Percentiles rank a stretch among this genome's conserved stretches.
Conservation (phyloP, 139 green algal genomes). For the Pleodorina starrii region DNA sequence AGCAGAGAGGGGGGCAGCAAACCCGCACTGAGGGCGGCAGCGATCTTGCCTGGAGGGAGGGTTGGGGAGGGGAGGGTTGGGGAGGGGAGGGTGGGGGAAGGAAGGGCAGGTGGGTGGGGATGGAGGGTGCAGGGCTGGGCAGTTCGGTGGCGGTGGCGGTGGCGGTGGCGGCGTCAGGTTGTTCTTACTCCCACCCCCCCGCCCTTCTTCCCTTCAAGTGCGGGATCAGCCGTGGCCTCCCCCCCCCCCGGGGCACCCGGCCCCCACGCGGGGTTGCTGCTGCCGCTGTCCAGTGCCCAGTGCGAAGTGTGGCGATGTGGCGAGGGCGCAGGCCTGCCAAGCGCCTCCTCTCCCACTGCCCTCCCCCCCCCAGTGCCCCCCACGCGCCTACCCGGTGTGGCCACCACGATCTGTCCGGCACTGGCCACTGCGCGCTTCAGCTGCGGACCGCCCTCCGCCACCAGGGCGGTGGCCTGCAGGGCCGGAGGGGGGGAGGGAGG, state of each 20-base stretch:
- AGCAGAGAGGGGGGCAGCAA: conserved; percentile 58
- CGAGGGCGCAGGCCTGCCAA: no score
- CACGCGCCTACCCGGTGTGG: conserved; percentile 76
- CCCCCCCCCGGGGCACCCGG: no score
- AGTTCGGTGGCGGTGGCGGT: no score
- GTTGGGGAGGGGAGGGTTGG: neutral
- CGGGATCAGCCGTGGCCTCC: no score
- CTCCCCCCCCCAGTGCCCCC: no score
- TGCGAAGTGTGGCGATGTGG: no score
- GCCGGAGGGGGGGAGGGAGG: neutral
- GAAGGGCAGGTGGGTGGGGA: neutral
- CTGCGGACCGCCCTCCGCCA: conserved; percentile 55
- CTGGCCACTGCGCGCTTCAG: conserved; percentile 63
- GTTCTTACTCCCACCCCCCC: no score
- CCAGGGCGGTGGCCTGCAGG: conserved; percentile 60
- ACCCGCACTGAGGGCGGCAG: conserved; percentile 69
- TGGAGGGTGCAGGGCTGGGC: no score
- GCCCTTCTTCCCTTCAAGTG: no score
- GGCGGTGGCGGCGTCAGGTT: no score
- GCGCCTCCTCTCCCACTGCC: neutral
- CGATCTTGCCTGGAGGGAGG: conserved; percentile 59
- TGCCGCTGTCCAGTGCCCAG: no score
- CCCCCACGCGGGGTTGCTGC: no score
- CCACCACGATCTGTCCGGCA: conserved; percentile 84
- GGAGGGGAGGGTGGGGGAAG: neutral